These are phyloP conservation scores for Lachancea nothofagi DNA, from an alignment of 805 yeast genomes.

Conservation along the genomic window DNA sequence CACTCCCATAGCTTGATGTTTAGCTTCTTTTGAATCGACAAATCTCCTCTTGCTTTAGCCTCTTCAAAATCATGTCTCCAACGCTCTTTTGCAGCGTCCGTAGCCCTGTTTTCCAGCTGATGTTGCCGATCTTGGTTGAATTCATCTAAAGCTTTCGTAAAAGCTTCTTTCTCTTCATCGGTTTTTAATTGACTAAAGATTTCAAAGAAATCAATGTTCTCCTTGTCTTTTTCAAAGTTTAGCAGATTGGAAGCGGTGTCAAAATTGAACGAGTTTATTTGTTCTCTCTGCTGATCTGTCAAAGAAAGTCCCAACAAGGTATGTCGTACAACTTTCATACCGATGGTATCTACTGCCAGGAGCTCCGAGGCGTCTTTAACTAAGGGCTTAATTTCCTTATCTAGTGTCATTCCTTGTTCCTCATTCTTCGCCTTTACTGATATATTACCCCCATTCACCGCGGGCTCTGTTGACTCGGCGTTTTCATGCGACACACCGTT, in stretches of 20 bases:
- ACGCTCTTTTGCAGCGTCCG: slow-evolving; percentile 79
- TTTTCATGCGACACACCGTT: neutral
- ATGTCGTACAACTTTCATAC: slow-evolving; percentile 73
- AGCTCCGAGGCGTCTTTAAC: slow-evolving; percentile 52
- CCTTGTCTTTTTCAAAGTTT: slow-evolving; percentile 19
- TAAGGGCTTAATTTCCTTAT: slow-evolving; percentile 37
- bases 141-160: slow-evolving; percentile 61
- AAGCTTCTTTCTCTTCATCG: slow-evolving; percentile 44
- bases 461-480: neutral
- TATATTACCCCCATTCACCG: neutral
- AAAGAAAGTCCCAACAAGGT: slow-evolving; percentile 50
- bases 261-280: slow-evolving; percentile 34
- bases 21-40: slow-evolving; percentile 50
- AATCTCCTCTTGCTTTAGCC: slow-evolving; percentile 51
- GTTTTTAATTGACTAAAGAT: slow-evolving; percentile 50
- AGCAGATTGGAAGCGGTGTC: slow-evolving; percentile 35
- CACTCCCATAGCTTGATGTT: slow-evolving; percentile 79
- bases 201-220: slow-evolving; percentile 56
- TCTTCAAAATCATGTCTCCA: slow-evolving; percentile 84
- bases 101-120: slow-evolving; percentile 64
- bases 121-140: slow-evolving; percentile 74
- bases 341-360: slow-evolving; percentile 66
- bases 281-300: slow-evolving; percentile 26
- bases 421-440: neutral
- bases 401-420: slow-evolving; percentile 20